Conservation (phyloP, 306 rosid species). For the Pyrus betulifolia region DNA sequence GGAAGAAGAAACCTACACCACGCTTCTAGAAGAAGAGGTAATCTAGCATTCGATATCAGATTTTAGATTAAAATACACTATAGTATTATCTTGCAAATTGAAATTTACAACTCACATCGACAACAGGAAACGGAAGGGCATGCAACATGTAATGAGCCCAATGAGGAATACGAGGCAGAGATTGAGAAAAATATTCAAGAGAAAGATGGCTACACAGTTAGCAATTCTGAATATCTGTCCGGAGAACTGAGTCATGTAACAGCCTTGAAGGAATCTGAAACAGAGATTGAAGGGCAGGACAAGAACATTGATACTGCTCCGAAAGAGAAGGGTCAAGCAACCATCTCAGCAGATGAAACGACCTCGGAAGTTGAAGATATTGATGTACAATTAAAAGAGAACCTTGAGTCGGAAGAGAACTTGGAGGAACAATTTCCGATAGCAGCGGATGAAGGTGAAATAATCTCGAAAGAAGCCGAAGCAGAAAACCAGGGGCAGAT, state of each 20-base stretch:
- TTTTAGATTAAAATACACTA: background rate
- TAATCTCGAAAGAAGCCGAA: too few relatives aligned
- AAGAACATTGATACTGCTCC: background rate
- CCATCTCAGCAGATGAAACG: background rate
- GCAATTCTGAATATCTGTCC: background rate
- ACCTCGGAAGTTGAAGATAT: background rate
- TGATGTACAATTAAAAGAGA: too few relatives aligned
- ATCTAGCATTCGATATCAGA: background rate
- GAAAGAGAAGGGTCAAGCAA: background rate
- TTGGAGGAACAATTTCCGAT: too few relatives aligned
- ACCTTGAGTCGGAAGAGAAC: too few relatives aligned
- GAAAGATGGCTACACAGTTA: background rate
- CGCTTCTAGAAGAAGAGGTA: conserved; percentile 12
- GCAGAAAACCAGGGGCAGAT: too few relatives aligned
- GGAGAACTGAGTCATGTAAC: background rate
- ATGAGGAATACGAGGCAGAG: background rate
- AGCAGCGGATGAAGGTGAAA: too few relatives aligned
- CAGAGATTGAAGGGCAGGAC: background rate
- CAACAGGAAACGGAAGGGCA: conserved; percentile 13
- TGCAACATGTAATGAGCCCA: conserved; percentile 12
- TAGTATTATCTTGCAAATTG: background rate
- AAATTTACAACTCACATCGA: background rate
- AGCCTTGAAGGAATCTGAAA: conserved; percentile 9
- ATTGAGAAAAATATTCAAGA: background rate
- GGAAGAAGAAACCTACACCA: conserved; percentile 4